Conservation (phyloP, 148 eudicot species). For the Chenopodium quinoa region DNA sequence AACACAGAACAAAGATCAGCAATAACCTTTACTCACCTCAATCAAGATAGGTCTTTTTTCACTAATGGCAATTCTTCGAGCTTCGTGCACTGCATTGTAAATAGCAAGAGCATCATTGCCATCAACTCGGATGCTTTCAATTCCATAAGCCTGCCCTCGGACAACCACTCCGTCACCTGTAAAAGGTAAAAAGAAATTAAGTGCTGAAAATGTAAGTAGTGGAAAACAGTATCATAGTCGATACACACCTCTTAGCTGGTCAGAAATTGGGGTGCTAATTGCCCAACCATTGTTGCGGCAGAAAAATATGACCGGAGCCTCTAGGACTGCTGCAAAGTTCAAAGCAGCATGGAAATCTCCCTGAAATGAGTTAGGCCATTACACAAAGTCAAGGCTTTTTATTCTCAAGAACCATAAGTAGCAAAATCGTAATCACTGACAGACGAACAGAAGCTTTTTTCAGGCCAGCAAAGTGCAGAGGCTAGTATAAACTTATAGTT, state of each 20-base stretch:
- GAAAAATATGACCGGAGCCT: constrained; percentile 63
- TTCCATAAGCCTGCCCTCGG: constrained; percentile 72
- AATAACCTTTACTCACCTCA: constrained; percentile 41
- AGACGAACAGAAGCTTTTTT: neutral
- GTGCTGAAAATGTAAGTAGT: neutral
- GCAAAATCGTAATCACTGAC: neutral
- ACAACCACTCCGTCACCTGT: constrained; percentile 78
- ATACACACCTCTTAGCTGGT: constrained; percentile 56
- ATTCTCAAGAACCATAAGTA: neutral
- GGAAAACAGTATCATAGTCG: neutral
- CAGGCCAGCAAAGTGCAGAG: too few relatives aligned
- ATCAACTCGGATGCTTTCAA: constrained; percentile 64
- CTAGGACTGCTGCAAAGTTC: constrained; percentile 77
- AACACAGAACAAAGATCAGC: neutral
- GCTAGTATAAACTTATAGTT: neutral
- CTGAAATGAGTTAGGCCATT: constrained; percentile 27
- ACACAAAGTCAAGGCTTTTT: neutral
- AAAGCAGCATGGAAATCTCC: constrained; percentile 80
- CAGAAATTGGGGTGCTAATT: constrained; percentile 64
- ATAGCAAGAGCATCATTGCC: constrained; percentile 78
- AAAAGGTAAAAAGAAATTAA: neutral
- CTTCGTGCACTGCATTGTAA: constrained; percentile 50
- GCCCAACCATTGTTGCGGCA: constrained; percentile 90
- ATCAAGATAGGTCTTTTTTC: constrained; percentile 61
- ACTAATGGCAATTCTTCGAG: constrained; percentile 48